phyloP scores from a whole-genome alignment of 495 filamentous ascomycete genomes.

The Pyrenula aspistea region DNA sequence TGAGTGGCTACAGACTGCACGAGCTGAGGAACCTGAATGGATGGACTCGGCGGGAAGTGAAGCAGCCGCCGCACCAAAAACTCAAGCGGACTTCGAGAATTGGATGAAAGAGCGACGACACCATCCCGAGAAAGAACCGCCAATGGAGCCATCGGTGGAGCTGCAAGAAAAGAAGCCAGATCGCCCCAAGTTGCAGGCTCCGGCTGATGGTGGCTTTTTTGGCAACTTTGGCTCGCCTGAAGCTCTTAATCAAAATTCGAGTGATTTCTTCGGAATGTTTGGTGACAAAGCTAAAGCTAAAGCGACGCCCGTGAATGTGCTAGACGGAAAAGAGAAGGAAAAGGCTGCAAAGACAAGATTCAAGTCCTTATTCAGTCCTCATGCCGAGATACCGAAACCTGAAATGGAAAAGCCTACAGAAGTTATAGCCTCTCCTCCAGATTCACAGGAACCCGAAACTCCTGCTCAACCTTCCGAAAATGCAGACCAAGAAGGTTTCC shows the following conservation, averaged over 20 bases:
- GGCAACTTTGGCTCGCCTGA: background rate
- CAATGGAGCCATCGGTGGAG: conserved; percentile 57
- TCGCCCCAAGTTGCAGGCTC: conserved; percentile 13
- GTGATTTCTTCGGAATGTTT: background rate
- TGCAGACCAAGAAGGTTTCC: conserved; percentile 83
- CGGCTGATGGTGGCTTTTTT: conserved; percentile 1
- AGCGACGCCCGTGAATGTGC: background rate
- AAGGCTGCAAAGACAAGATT: conserved; percentile 61
- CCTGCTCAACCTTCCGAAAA: conserved; percentile 34
- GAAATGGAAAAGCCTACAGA: background rate
- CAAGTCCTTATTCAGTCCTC: conserved; percentile 65
- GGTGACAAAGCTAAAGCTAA: background rate
- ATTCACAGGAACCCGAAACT: conserved; percentile 14
- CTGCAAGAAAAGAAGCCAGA: conserved; percentile 35
- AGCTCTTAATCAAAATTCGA: background rate
- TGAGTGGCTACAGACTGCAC: conserved; percentile 41
- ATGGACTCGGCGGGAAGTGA: conserved; percentile 68
- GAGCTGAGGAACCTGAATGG: conserved; percentile 74
- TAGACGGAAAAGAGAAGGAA: background rate
- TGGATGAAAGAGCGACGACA: conserved; percentile 30
- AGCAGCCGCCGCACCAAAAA: conserved; percentile 58
- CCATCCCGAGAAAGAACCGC: conserved; percentile 43
- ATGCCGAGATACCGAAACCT: conserved; percentile 23
- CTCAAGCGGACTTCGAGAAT: conserved; percentile 84
- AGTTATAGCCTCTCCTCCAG: conserved; percentile 19